Conservation (phyloP, 306 rosid genomes). For the Echinosophora koreensis region DNA sequence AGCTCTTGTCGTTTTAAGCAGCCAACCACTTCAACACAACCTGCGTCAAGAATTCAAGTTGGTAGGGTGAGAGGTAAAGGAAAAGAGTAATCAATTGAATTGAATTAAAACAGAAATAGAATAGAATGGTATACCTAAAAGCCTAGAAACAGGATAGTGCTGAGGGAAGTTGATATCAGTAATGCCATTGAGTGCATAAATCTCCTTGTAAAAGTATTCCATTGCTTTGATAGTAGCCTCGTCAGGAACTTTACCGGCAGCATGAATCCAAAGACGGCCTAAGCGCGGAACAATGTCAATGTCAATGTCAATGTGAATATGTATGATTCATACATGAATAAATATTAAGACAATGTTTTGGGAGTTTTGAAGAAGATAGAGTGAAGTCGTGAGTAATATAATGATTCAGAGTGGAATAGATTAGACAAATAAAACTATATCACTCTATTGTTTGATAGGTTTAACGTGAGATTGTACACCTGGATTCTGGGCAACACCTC, state of each 20-base stretch:
- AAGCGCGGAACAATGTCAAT: no score
- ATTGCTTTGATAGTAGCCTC: constrained; percentile 90
- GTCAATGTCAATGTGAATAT: no score
- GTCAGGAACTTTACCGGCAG: constrained; percentile 92
- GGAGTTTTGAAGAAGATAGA: no score
- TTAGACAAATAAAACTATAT: no score
- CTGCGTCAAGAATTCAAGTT: constrained; percentile 51
- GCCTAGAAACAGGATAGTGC: constrained; percentile 92
- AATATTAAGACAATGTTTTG: no score
- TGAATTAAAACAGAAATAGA: not conserved
- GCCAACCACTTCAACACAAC: constrained; percentile 89
- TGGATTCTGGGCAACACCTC: no score
- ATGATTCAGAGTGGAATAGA: no score
- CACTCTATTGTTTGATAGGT: no score
- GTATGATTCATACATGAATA: no score
- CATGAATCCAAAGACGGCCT: constrained; percentile 98
- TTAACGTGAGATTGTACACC: no score
- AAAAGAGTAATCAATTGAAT: not conserved
- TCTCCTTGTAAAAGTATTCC: constrained; percentile 86
- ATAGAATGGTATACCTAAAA: constrained; percentile 58
- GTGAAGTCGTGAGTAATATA: no score
- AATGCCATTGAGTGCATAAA: constrained; percentile 82
- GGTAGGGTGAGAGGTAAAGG: not conserved
- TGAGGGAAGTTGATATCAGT: constrained; percentile 80
- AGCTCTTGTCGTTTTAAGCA: constrained; percentile 83